A percentile compares a stretch with the other conserved stretches of the same genome.
These are phyloP conservation scores for Triangularia verruculosa DNA, from an alignment of 2,329 filamentous ascomycete species.

Conservation along the genomic window DNA sequence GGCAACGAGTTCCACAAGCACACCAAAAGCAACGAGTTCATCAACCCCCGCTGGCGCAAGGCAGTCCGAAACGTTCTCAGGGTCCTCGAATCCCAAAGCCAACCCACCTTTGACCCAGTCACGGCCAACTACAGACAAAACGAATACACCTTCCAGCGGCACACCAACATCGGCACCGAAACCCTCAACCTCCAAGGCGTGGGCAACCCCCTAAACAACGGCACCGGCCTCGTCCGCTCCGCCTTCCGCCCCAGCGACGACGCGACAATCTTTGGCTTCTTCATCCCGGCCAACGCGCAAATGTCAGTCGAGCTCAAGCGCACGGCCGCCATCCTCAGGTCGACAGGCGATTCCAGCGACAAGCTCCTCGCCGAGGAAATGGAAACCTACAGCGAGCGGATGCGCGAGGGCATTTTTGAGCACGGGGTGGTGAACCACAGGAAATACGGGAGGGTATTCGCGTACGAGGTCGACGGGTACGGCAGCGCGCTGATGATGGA, in stretches of 20 bases:
- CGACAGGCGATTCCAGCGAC: slow-evolving; percentile 48
- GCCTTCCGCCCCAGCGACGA: slow-evolving; percentile 96
- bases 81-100: slow-evolving; percentile 75
- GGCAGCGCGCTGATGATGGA: slow-evolving; percentile 83
- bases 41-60: slow-evolving; percentile 73
- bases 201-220: slow-evolving; percentile 85
- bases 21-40: slow-evolving; percentile 73
- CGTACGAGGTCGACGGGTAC: slow-evolving; percentile 85
- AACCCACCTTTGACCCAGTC: slow-evolving; percentile 72
- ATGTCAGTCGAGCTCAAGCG: slow-evolving; percentile 86
- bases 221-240: slow-evolving; percentile 81
- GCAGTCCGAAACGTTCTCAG: slow-evolving; percentile 72
- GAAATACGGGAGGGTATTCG: slow-evolving; percentile 75
- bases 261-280: slow-evolving; percentile 88
- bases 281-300: slow-evolving; percentile 95
- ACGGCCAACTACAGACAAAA: slow-evolving; percentile 66
- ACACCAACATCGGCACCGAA: slow-evolving; percentile 80
- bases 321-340: slow-evolving; percentile 65
- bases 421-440: slow-evolving; percentile 77
- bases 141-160: slow-evolving; percentile 81
- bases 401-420: slow-evolving; percentile 76
- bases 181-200: slow-evolving; percentile 78
- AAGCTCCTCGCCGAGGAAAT: slow-evolving; percentile 53
- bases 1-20: slow-evolving; percentile 82
- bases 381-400: slow-evolving; percentile 56